Evolutionary conservation across 371 early-diverging fungal species (phyloP).

Genomic region (Rhizomucor miehei): DNA sequence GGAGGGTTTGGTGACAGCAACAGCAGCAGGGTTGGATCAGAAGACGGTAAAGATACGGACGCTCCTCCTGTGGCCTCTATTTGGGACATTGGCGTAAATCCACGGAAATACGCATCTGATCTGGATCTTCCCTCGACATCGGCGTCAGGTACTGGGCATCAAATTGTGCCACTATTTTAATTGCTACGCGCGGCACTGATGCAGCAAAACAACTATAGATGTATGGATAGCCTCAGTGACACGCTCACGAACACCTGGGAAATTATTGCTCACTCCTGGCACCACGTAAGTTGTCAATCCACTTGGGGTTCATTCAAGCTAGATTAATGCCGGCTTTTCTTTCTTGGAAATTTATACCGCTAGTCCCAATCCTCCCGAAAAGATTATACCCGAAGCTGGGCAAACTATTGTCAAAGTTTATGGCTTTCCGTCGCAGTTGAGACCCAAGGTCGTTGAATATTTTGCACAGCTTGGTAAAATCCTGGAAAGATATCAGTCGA

Average conservation of each 20-base stretch:
- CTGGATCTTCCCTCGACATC: not conserved
- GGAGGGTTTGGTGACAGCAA: slow-evolving; percentile 17
- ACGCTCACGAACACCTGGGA: not conserved
- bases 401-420: slow-evolving; percentile 28
- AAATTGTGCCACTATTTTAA: slow-evolving; percentile 1
- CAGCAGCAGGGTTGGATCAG: slow-evolving; percentile 1
- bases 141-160: no score
- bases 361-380: not conserved
- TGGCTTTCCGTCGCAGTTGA: slow-evolving; percentile 29
- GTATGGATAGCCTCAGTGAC: slow-evolving; percentile 6
- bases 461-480: slow-evolving; percentile 31
- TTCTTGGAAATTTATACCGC: no score
- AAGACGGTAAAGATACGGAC: slow-evolving; percentile 11
- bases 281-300: no score
- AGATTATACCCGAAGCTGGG: not conserved
- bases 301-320: no score
- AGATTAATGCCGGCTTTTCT: no score
- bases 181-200: not conserved
- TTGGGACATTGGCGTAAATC: slow-evolving; percentile 30
- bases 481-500: slow-evolving; percentile 20
- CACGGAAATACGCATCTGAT: slow-evolving; percentile 6
- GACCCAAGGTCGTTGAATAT: slow-evolving; percentile 17
- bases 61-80: slow-evolving; percentile 21
- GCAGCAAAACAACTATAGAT: not conserved
- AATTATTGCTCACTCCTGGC: no score